Conservation (phyloP, 2,329 filamentous ascomycete species). For the Paraphaeosphaeria minitans region DNA sequence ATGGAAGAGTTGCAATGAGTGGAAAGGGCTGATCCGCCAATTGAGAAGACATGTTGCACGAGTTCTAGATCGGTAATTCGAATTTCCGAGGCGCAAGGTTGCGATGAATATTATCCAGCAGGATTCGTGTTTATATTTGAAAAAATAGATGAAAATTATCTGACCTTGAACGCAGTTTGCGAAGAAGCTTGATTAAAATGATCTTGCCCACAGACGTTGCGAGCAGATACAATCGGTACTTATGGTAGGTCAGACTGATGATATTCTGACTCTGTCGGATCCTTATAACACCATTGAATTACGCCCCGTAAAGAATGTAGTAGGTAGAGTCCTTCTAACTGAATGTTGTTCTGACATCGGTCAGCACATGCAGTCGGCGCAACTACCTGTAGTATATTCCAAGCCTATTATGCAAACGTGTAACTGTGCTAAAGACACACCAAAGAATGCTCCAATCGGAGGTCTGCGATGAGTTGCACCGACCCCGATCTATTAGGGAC, state of each 20-base stretch:
- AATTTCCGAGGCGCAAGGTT: background rate
- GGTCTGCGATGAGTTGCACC: background rate
- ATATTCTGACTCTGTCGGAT: background rate
- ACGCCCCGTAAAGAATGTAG: background rate
- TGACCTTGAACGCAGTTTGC: too few species aligned
- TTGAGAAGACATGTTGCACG: constrained; percentile 18
- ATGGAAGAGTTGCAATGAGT: constrained; percentile 29
- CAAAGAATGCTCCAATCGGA: background rate
- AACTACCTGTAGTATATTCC: background rate
- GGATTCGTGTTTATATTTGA: too few species aligned
- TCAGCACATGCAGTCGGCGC: background rate
- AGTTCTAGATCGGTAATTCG: background rate
- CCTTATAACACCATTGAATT: background rate
- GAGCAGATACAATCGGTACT: background rate
- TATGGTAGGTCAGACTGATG: background rate
- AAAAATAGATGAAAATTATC: too few species aligned
- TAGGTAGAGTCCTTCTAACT: background rate
- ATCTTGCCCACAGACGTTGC: background rate
- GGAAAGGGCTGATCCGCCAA: constrained; percentile 35
- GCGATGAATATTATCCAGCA: too few species aligned
- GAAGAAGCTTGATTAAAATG: too few species aligned
- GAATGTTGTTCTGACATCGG: background rate
- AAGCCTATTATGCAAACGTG: too few species aligned
- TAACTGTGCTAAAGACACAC: background rate
- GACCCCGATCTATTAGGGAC: background rate